Percentiles rank a stretch among this genome's conserved stretches.
Evolutionary conservation across 768 basidiomycete species (phyloP).

Genomic region (Leccinum imitatum): DNA sequence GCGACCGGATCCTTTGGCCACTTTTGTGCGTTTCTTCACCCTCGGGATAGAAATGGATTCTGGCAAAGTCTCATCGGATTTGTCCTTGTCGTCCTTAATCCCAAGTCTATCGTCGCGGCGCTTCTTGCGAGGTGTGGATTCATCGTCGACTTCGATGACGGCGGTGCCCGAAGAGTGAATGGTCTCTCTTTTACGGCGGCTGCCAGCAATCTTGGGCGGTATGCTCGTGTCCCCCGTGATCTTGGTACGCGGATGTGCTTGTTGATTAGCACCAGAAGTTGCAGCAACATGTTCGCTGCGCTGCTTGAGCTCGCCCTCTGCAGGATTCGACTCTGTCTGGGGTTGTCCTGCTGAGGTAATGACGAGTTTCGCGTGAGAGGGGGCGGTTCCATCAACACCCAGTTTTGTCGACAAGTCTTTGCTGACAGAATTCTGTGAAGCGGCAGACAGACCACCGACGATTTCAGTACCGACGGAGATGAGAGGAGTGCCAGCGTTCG

Average conservation of each 20-base stretch:
- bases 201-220: slow-evolving; percentile 21
- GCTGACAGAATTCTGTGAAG: not conserved
- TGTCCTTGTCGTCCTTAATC: not conserved
- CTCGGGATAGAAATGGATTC: slow-evolving; percentile 7
- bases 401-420: not conserved
- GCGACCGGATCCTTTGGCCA: slow-evolving; percentile 35
- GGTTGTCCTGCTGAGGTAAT: not conserved
- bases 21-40: slow-evolving; percentile 35
- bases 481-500: slow-evolving; percentile 4
- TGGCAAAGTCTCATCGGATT: not conserved
- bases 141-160: slow-evolving; percentile 15
- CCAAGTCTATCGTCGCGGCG: slow-evolving; percentile 9
- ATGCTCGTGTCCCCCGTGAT: slow-evolving; percentile 1
- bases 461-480: not conserved
- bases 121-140: slow-evolving; percentile 22
- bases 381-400: not conserved
- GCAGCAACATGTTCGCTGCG: not conserved
- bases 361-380: not conserved
- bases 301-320: not conserved
- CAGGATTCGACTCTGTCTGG: not conserved
- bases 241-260: not conserved
- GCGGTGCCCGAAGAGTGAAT: slow-evolving; percentile 4
- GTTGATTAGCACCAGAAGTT: not conserved
- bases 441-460: not conserved
- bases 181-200: slow-evolving; percentile 29